Conservation (phyloP, 2,329 filamentous ascomycete species). For the Aspergillus ochraceus region DNA sequence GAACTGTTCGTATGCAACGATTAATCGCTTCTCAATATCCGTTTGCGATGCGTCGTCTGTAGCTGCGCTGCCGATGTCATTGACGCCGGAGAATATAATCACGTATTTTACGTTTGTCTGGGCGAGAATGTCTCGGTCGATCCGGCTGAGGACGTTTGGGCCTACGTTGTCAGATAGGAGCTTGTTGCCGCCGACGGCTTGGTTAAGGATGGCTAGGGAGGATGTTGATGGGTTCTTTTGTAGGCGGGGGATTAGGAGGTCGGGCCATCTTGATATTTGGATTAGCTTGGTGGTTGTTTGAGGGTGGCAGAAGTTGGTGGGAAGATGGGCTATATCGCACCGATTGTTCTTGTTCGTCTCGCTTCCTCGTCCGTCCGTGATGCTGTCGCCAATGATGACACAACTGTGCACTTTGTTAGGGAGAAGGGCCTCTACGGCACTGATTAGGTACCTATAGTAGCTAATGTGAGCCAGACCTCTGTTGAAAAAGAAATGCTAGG, state of each 20-base stretch:
- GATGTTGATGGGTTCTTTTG: slow-evolving; percentile 47
- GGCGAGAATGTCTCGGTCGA: slow-evolving; percentile 64
- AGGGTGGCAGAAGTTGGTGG: too few relatives aligned
- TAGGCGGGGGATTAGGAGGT: slow-evolving; percentile 55
- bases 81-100: slow-evolving; percentile 68
- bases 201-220: slow-evolving; percentile 60
- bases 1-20: slow-evolving; percentile 61
- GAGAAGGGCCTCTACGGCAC: slow-evolving; percentile 56
- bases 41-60: slow-evolving; percentile 47
- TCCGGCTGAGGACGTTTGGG: slow-evolving; percentile 59
- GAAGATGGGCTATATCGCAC: slow-evolving; percentile 10
- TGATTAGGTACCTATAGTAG: slow-evolving; percentile 57
- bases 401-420: slow-evolving; percentile 48
- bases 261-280: slow-evolving; percentile 48
- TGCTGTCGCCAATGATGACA: slow-evolving; percentile 62
- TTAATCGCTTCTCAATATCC: slow-evolving; percentile 52
- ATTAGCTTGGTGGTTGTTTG: not conserved
- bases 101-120: slow-evolving; percentile 60
- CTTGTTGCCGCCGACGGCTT: slow-evolving; percentile 69
- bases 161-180: slow-evolving; percentile 63
- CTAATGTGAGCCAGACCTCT: slow-evolving; percentile 6
- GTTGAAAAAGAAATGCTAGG: not conserved
- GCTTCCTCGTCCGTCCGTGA: slow-evolving; percentile 64
- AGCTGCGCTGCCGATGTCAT: slow-evolving; percentile 62
- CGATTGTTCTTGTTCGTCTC: slow-evolving; percentile 61